These are phyloP conservation scores for Ustilago trichophora DNA, from an alignment of 1,284 basidiomycete species.

Conservation along the genomic window DNA sequence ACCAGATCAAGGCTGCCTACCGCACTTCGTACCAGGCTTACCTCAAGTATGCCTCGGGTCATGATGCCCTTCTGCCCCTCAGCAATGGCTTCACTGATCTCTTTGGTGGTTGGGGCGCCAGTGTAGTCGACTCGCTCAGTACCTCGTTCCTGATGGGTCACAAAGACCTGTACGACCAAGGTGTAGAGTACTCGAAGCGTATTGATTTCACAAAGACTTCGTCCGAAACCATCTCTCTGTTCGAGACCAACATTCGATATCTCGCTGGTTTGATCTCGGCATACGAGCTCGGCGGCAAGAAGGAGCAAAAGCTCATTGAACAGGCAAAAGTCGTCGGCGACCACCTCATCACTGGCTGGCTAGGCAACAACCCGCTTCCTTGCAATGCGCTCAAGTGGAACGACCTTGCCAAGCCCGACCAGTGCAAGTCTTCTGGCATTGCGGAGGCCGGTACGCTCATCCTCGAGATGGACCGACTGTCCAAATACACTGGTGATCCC, in stretches of 20 bases:
- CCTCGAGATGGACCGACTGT: conserved; percentile 54
- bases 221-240: conserved; percentile 40
- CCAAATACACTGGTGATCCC: conserved; percentile 46
- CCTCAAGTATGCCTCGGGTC: conserved; percentile 42
- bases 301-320: conserved; percentile 45
- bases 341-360: conserved; percentile 53
- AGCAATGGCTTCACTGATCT: conserved; percentile 33
- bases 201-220: conserved; percentile 53
- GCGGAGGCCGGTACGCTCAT: conserved; percentile 57
- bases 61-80: conserved; percentile 50
- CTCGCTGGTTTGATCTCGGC: conserved; percentile 57
- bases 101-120: conserved; percentile 60
- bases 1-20: conserved; percentile 47
- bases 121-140: conserved; percentile 54
- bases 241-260: conserved; percentile 62
- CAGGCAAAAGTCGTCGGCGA: conserved; percentile 56
- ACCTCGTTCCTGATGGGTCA: conserved; percentile 59
- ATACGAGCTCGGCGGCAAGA: conserved; percentile 57
- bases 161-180: conserved; percentile 39
- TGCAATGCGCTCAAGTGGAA: conserved; percentile 58
- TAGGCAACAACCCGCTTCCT: conserved; percentile 50
- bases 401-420: conserved; percentile 16
- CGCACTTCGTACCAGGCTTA: conserved; percentile 45
- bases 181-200: conserved; percentile 26
- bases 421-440: conserved; percentile 34